phyloP scores from a whole-genome alignment of 257 asterid genomes.

The Euphrasia confusa region DNA sequence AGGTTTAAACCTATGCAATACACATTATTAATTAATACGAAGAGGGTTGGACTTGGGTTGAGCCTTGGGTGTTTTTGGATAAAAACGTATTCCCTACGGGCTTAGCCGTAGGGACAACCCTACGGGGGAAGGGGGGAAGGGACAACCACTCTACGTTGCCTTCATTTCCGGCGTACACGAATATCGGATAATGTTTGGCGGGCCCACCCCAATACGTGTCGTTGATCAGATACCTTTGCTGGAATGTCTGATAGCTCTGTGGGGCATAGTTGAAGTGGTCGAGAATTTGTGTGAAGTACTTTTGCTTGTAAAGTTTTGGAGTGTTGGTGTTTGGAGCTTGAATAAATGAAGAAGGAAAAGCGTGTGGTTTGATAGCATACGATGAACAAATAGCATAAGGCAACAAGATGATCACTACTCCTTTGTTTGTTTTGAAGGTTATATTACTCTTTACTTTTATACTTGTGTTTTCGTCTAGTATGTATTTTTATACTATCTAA shows the following conservation, averaged over 20 bases:
- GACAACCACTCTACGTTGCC: constrained; percentile 93
- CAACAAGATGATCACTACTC: neutral
- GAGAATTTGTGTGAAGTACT: constrained; percentile 64
- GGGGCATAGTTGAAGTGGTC: constrained; percentile 85
- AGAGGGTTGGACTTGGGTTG: too few relatives aligned
- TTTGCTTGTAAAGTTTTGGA: constrained; percentile 36
- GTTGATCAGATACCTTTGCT: constrained; percentile 72
- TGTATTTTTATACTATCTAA: too few relatives aligned
- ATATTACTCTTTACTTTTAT: too few relatives aligned
- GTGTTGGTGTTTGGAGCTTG: constrained; percentile 12
- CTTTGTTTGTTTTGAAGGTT: too few relatives aligned
- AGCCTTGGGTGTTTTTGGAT: too few relatives aligned
- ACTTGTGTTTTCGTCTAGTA: too few relatives aligned
- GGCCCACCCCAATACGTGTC: constrained; percentile 72
- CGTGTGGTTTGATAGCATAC: constrained; percentile 1
- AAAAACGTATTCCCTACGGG: too few relatives aligned
- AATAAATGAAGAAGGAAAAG: constrained; percentile 39
- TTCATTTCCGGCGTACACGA: constrained; percentile 88
- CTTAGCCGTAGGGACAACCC: too few relatives aligned
- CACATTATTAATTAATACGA: too few relatives aligned
- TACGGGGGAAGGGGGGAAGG: too few relatives aligned
- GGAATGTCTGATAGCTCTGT: constrained; percentile 60
- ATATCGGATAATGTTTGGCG: constrained; percentile 54
- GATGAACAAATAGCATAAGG: neutral
- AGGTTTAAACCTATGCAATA: too few relatives aligned